Evolutionary conservation across 2,329 filamentous ascomycete species (phyloP).

Genomic region (Alternaria triticina): DNA sequence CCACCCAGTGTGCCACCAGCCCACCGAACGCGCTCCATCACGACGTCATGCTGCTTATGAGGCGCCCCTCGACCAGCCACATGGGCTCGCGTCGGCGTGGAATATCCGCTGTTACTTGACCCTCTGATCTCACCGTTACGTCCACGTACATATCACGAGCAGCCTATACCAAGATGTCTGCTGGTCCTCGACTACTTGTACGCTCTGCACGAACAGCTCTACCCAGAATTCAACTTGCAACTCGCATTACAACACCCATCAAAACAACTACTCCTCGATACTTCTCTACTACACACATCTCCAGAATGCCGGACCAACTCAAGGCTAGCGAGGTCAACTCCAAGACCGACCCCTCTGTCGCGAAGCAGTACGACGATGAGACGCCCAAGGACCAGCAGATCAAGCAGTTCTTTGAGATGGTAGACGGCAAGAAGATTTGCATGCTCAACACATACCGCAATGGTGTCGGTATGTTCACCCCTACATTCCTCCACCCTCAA

Average conservation of each 20-base stretch:
- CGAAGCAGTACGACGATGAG: slow-evolving; percentile 57
- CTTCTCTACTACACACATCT: slow-evolving; percentile 23
- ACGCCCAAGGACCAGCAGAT: slow-evolving; percentile 55
- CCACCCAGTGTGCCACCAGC: slow-evolving; percentile 17
- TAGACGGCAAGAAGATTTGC: slow-evolving; percentile 54
- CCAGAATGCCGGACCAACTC: slow-evolving; percentile 55
- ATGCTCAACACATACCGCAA: slow-evolving; percentile 52
- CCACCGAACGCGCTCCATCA: slow-evolving; percentile 10
- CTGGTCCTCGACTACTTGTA: slow-evolving; percentile 21
- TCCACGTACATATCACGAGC: slow-evolving; percentile 8
- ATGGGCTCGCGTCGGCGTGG: neutral
- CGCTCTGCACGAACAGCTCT: slow-evolving; percentile 9
- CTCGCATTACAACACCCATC: neutral
- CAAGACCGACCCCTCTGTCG: slow-evolving; percentile 54
- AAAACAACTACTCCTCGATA: slow-evolving; percentile 8
- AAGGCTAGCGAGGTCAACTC: slow-evolving; percentile 51
- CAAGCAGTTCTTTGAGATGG: slow-evolving; percentile 56
- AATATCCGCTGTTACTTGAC: slow-evolving; percentile 6
- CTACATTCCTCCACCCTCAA: neutral
- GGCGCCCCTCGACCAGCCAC: slow-evolving; percentile 6
- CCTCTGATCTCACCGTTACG: slow-evolving; percentile 31
- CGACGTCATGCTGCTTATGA: slow-evolving; percentile 28
- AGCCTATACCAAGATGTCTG: slow-evolving; percentile 19
- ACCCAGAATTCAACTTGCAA: slow-evolving; percentile 9
- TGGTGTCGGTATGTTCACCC: slow-evolving; percentile 44